phyloP scores from a whole-genome alignment of 2,329 filamentous ascomycete species.

The Sclerotinia nivalis region DNA sequence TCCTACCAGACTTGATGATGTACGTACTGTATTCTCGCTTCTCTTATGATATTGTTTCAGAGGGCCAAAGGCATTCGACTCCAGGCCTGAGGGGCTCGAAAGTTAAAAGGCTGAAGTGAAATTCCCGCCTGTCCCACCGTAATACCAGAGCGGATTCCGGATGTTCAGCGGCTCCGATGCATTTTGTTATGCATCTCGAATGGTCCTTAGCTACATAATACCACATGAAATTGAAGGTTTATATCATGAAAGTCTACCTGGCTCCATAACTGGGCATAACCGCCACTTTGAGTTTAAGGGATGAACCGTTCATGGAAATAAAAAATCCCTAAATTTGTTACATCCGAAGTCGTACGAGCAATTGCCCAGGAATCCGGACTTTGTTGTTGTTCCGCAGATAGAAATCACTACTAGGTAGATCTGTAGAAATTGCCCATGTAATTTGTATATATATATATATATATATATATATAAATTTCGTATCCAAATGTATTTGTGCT shows the following conservation, averaged over 20 bases:
- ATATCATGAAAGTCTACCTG: not conserved
- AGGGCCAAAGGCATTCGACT: not conserved
- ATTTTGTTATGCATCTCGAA: not conserved
- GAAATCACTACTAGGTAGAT: not conserved
- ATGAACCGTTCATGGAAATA: not conserved
- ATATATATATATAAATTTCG: not conserved
- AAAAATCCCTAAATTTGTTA: not conserved
- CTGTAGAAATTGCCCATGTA: not conserved
- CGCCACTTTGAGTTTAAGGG: not conserved
- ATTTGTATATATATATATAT: no score
- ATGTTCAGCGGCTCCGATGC: not conserved
- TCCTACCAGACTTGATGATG: not conserved
- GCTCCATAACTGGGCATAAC: not conserved
- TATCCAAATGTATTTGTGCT: not conserved
- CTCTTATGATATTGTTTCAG: not conserved
- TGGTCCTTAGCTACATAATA: no score
- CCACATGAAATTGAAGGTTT: not conserved
- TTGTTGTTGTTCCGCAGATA: not conserved
- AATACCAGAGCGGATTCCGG: slow-evolving; percentile 6
- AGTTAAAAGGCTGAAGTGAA: not conserved
- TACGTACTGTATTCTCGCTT: not conserved
- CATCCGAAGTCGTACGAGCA: not conserved
- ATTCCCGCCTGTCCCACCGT: not conserved
- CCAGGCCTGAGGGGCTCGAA: not conserved
- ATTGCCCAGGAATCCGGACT: not conserved